A percentile compares a stretch with the other conserved stretches of the same genome.
These are phyloP conservation scores for Oligophagozyma castellii DNA, from an alignment of 1,139 yeast genomes.

Conservation along the genomic window DNA sequence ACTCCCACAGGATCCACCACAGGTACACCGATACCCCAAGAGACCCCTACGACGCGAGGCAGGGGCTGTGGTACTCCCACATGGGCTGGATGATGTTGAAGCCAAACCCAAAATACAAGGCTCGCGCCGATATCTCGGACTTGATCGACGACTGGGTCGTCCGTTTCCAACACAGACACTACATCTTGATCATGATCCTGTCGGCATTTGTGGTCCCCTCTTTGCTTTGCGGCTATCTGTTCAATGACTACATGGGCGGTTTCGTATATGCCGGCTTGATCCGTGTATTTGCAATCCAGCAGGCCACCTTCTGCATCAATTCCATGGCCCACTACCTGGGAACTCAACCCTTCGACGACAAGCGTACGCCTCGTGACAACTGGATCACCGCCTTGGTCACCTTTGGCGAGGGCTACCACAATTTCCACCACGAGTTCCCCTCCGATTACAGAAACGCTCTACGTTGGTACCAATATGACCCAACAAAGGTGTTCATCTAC, in stretches of 20 bases:
- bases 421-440: constrained; percentile 99
- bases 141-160: constrained; percentile 84
- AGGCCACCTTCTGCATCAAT: constrained; percentile 97
- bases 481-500: constrained; percentile 77
- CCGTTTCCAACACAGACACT: constrained; percentile 86
- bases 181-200: constrained; percentile 49
- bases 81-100: constrained; percentile 94
- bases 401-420: constrained; percentile 97
- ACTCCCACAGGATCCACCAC: constrained; percentile 94
- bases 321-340: constrained; percentile 99
- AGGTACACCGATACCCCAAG: constrained; percentile 92
- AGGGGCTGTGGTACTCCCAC: constrained; percentile 92
- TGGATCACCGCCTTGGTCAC: constrained; percentile 87
- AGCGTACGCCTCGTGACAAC: constrained; percentile 96
- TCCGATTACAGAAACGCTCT: constrained; percentile 96
- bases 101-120: constrained; percentile 90
- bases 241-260: constrained; percentile 92
- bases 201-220: constrained; percentile 68
- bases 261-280: constrained; percentile 81
- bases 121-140: constrained; percentile 92
- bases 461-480: constrained; percentile 98
- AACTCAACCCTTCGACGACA: constrained; percentile 93
- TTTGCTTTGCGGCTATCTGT: constrained; percentile 58
- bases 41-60: constrained; percentile 96
- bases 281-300: constrained; percentile 78